Evolutionary conservation across 192 early-diverging fungal species (phyloP).

Genomic region (Tieghemiomyces parasiticus): DNA sequence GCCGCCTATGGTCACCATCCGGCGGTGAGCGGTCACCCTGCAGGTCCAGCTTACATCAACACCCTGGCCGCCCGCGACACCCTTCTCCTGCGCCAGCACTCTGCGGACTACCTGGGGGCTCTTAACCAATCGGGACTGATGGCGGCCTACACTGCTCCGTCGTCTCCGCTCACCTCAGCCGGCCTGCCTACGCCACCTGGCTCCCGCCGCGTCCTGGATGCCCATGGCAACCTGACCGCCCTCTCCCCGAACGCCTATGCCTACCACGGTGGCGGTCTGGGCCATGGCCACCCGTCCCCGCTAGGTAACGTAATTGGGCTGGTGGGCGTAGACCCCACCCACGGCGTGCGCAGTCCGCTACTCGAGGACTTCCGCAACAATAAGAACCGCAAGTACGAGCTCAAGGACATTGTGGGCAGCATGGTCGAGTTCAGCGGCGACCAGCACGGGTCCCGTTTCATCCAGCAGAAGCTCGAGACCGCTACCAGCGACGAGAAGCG

Average conservation of each 20-base stretch:
- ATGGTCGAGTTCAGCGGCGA: slow-evolving; percentile 98
- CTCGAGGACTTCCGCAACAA: slow-evolving; percentile 96
- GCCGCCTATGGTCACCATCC: no score
- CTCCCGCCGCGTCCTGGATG: not conserved
- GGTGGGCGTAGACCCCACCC: slow-evolving; percentile 22
- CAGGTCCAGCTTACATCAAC: not conserved
- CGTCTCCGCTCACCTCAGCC: not conserved
- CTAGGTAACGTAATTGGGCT: not conserved
- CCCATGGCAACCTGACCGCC: slow-evolving; percentile 11
- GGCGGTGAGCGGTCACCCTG: not conserved
- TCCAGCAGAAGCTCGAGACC: slow-evolving; percentile 95
- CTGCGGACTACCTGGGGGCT: not conserved
- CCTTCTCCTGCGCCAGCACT: not conserved
- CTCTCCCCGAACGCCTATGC: slow-evolving; percentile 1
- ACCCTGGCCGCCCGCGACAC: not conserved
- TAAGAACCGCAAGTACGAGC: slow-evolving; percentile 94
- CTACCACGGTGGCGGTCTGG: not conserved
- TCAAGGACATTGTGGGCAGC: slow-evolving; percentile 84
- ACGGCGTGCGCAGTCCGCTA: slow-evolving; percentile 62
- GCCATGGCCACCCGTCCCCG: slow-evolving; percentile 1
- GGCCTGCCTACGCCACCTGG: slow-evolving; percentile 10
- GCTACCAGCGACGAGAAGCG: slow-evolving; percentile 89
- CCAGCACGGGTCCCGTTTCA: slow-evolving; percentile 96
- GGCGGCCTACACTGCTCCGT: slow-evolving; percentile 5
- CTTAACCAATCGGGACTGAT: not conserved